phyloP scores from a whole-genome alignment of 176 grass and related monocot genomes.

The Zea mays region DNA sequence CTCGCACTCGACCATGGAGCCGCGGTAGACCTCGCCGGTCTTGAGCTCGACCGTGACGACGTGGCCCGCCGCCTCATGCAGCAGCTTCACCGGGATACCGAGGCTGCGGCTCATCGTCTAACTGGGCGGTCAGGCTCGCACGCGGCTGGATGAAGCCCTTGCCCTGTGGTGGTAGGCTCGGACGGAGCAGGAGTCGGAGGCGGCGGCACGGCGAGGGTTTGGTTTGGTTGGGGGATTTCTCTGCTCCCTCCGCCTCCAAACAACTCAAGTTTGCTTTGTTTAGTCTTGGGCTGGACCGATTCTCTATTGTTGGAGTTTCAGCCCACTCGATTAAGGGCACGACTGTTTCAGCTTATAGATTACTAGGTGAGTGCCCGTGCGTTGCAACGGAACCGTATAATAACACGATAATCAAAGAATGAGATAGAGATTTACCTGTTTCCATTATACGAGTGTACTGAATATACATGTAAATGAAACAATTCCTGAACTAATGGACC shows the following conservation, averaged over 20 bases:
- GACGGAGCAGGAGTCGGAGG: neutral
- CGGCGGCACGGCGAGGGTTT: conserved; percentile 24
- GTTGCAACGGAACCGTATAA: too few species aligned
- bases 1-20: conserved; percentile 66
- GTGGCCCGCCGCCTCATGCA: conserved; percentile 92
- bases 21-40: conserved; percentile 62
- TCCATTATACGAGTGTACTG: too few species aligned
- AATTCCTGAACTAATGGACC: too few species aligned
- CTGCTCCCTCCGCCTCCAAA: neutral
- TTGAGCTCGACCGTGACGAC: conserved; percentile 94
- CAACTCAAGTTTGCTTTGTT: neutral
- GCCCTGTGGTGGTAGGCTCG: neutral
- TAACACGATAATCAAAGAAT: too few species aligned
- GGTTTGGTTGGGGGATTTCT: neutral
- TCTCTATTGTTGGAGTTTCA: neutral
- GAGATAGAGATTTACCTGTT: too few species aligned
- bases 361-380: too few species aligned
- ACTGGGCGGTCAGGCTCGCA: neutral
- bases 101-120: conserved; percentile 78
- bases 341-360: too few species aligned
- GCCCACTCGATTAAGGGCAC: neutral
- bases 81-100: conserved; percentile 89
- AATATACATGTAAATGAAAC: too few species aligned
- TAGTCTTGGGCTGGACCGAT: neutral
- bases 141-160: neutral